Base-by-base conservation (phyloP, 768 basidiomycete genomes). In the Leccinum imitatum region DNA sequence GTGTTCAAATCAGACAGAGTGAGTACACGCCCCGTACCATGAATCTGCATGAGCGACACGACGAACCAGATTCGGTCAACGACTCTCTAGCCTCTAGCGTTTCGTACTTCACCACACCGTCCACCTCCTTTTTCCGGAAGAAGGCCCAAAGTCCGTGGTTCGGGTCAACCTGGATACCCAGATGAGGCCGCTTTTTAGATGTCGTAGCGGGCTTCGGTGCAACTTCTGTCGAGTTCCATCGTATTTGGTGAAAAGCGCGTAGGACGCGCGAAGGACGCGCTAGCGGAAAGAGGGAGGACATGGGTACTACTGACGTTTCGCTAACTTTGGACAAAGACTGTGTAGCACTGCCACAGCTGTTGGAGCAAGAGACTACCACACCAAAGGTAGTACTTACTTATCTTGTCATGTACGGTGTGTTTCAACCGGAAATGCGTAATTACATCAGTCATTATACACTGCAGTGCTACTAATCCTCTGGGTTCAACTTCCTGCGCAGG, bases 121-220 rank as follows among this genome's bases (percentile, higher is more conserved):
- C 76, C 51, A 71, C 77, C 21, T 79, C 75, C 67, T 82, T 84
- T 65, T 76, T 79, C 59, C 89, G 80, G 75, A 93, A 93, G 70
- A 93, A 93, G 0, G 78, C 85, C 66, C 83, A 92, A 7, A 93
- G 81, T 1, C 91, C 91, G 71, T 93, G 91, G 60, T 87, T 81
- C 21, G 85, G 80, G 59, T 81, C 75, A 23, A 81, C 75, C 6
- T 73, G 54, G 46, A 84, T 67, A 48, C 75, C 74, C 15, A 81
- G 68, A 56, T 80, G 80, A 0, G 79, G 80, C 11, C 82, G 76
- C 46, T 75, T 72, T 39, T 74, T 67, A 13, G 73, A 70, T n/a
- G 68, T 71, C 37, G 53, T 31, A 10, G 53, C 50, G 41, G 60
- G 60, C n/a, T 44, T 58, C 2, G 58, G 46, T 7, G 47, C 23